Conservation (phyloP, 176 grass and related monocot species). For the Triticum dicoccoides region DNA sequence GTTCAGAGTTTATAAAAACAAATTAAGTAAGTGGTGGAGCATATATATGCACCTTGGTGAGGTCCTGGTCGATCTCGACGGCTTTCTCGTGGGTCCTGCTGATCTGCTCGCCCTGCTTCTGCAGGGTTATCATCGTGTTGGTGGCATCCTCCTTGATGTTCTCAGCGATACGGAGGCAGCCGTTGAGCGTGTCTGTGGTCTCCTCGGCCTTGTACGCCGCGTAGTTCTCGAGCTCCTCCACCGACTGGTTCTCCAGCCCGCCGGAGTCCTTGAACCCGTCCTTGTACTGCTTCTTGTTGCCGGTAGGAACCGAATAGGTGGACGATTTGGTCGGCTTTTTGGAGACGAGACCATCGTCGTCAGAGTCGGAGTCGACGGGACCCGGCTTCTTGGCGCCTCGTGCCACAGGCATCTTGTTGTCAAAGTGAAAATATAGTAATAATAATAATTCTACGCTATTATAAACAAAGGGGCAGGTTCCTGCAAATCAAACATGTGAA, state of each 20-base stretch:
- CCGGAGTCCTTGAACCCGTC: slow-evolving; percentile 42
- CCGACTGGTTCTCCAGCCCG: slow-evolving; percentile 59
- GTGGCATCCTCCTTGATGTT: slow-evolving; percentile 57
- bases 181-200: slow-evolving; percentile 49
- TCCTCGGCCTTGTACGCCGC: slow-evolving; percentile 71
- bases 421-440: neutral
- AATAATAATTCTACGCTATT: neutral
- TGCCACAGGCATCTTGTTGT: slow-evolving; percentile 35
- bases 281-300: slow-evolving; percentile 44
- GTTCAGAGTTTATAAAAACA: neutral
- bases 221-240: slow-evolving; percentile 62
- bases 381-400: slow-evolving; percentile 39
- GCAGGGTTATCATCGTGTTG: slow-evolving; percentile 49
- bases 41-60: slow-evolving; percentile 30
- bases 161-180: slow-evolving; percentile 63
- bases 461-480: neutral
- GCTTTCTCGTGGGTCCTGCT: slow-evolving; percentile 48
- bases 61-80: slow-evolving; percentile 62
- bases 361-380: slow-evolving; percentile 46
- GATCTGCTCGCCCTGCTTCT: slow-evolving; percentile 66
- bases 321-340: slow-evolving; percentile 14
- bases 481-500: neutral
- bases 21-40: neutral
- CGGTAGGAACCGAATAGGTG: slow-evolving; percentile 28
- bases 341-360: slow-evolving; percentile 18